Evolutionary conservation across 768 basidiomycete species (phyloP).

Genomic region (Suillus lakei): DNA sequence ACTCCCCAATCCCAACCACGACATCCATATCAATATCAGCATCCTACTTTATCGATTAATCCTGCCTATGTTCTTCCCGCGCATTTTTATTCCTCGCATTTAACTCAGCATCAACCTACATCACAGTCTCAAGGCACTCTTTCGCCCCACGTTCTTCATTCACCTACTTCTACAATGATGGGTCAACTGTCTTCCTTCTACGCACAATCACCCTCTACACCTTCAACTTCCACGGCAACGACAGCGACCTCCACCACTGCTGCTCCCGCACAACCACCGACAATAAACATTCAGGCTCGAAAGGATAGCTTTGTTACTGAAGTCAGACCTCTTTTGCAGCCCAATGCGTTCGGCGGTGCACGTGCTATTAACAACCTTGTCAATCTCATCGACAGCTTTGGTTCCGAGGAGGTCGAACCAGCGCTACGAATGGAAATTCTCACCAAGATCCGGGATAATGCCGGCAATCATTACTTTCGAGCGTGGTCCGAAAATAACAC

Average conservation of each 20-base stretch:
- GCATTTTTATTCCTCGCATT: conserved; percentile 39
- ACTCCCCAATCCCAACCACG: conserved; percentile 40
- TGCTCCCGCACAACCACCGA: conserved; percentile 32
- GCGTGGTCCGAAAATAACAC: conserved; percentile 80
- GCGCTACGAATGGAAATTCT: conserved; percentile 74
- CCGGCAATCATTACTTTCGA: conserved; percentile 85
- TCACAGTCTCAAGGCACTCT: conserved; percentile 63
- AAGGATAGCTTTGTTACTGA: conserved; percentile 56
- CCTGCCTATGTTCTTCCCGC: conserved; percentile 43
- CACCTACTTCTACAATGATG: conserved; percentile 47
- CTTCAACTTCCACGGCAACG: conserved; percentile 19
- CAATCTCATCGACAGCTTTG: conserved; percentile 59
- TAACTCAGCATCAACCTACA: conserved; percentile 24
- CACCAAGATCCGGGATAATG: conserved; percentile 81
- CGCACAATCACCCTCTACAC: conserved; percentile 28
- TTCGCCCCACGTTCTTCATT: conserved; percentile 71
- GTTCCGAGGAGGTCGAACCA: conserved; percentile 66
- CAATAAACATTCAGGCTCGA: conserved; percentile 53
- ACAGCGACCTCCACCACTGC: conserved; percentile 28
- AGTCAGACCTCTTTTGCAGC: conserved; percentile 60
- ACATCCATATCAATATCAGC: conserved; percentile 45
- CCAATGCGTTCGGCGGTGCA: conserved; percentile 68
- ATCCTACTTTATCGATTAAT: conserved; percentile 47
- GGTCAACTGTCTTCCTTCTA: conserved; percentile 45
- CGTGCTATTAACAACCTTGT: conserved; percentile 69